Percentiles rank a stretch among this genome's conserved stretches.
These are phyloP conservation scores for Leccinum ponderosum DNA, from an alignment of 1,284 basidiomycete species.

Conservation along the genomic window DNA sequence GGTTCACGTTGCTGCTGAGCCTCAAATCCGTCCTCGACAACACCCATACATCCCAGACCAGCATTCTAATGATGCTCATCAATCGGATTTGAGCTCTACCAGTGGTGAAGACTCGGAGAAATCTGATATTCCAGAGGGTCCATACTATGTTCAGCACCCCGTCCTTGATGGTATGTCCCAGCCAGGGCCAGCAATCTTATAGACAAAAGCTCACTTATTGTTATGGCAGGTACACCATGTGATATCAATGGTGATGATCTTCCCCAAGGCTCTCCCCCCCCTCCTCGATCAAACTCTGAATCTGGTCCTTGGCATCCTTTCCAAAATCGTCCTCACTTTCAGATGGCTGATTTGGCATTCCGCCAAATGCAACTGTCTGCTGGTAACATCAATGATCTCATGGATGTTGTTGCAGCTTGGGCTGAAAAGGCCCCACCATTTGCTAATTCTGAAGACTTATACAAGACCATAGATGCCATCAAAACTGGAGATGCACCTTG, in stretches of 20 bases:
- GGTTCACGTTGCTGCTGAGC: background rate
- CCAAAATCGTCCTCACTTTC: background rate
- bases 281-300: background rate
- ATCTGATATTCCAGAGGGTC: background rate
- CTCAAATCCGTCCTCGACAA: background rate
- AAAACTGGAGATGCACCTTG: background rate
- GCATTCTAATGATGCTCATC: background rate
- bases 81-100: background rate
- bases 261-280: background rate
- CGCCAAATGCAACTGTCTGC: background rate
- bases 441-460: background rate
- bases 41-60: background rate
- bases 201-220: background rate
- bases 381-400: background rate
- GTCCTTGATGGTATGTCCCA: background rate
- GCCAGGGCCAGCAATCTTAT: too few relatives aligned
- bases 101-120: background rate
- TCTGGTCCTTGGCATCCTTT: background rate
- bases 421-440: background rate
- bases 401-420: background rate
- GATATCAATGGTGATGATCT: background rate
- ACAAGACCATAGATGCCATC: background rate
- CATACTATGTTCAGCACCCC: background rate
- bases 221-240: background rate
- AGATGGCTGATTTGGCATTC: background rate